Evolutionary conservation across 2,329 filamentous ascomycete genomes (phyloP), one percentile per base, ranked within the genome.

Genomic region (Cyanodermella asteris): DNA sequence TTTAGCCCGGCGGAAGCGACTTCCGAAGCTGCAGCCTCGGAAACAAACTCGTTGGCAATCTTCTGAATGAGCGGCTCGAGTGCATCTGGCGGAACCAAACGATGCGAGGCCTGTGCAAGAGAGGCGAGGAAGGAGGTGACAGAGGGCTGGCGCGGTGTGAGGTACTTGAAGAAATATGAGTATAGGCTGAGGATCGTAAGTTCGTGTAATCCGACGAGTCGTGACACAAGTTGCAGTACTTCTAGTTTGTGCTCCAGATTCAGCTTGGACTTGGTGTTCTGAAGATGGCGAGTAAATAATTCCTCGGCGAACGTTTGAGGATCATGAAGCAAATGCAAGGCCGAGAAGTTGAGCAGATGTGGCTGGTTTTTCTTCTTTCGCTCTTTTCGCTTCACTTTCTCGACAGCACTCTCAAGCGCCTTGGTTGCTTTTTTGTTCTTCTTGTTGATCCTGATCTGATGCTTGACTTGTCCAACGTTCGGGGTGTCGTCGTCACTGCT

Each of bases 11-110:
- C 84, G 4, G 82, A 72, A 1, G 78, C 78, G 16, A 97, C 84
- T 47, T 94, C 82, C 4, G 76, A 64, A 1, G 87, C 82, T 0
- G 82, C 71, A 2, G 80, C 87, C 51, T 97, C 87, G 1, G 81
- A 91, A 2, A 97, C 84, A 42, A 97, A 97, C 46, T 97, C 87
- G 42, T 94, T 93, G 16, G 87, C 84, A 39, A 97, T 94, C 53
- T 93, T 94, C 45, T 80, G 72, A 3, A 97, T 59, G 4, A 94
- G 54, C 1, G 87, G 84, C 45, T 94, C 82, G 7, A 97, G 58
- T 0, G 72, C 75, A 55, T 97, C 87, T 1, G 84, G 84, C 0
- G 87, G 87, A 0, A 97, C 82, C 18, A 91, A 61, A 34, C 72
- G 75, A 45, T 97, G 87, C 6, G 80, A 81, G 4, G 77, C 76